Evolutionary conservation across 2,329 filamentous ascomycete genomes (phyloP).

Genomic region (Orbilia brochopaga): DNA sequence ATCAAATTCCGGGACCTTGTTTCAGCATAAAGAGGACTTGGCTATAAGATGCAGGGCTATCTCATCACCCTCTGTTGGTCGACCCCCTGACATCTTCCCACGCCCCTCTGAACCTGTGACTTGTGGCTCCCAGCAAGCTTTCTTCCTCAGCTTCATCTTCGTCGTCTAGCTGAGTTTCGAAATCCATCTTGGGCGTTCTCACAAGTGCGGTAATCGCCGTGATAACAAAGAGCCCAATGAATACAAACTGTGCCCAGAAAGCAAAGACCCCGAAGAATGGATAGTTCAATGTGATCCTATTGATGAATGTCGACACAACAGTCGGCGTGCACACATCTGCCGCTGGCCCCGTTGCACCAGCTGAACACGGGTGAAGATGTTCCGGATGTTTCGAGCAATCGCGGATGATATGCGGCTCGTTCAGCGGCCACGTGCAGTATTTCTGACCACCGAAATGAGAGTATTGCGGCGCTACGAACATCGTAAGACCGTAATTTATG

Average conservation of each 20-base stretch:
- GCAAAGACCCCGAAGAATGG: constrained; percentile 90
- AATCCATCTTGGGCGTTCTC: constrained; percentile 76
- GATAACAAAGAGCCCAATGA: constrained; percentile 81
- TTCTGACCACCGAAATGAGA: constrained; percentile 92
- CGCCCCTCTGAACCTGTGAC: constrained; percentile 79
- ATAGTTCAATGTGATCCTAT: constrained; percentile 90
- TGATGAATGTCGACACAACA: constrained; percentile 89
- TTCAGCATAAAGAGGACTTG: neutral
- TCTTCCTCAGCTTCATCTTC: constrained; percentile 88
- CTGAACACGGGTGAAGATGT: constrained; percentile 80
- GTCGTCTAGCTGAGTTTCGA: constrained; percentile 84
- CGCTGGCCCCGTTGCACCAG: constrained; percentile 72
- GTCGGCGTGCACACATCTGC: constrained; percentile 88
- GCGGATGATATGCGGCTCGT: constrained; percentile 65
- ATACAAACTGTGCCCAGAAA: constrained; percentile 96
- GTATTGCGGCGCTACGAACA: constrained; percentile 95
- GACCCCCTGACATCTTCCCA: constrained; percentile 83
- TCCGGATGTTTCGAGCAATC: constrained; percentile 75
- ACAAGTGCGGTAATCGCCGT: constrained; percentile 81
- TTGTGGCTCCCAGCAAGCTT: constrained; percentile 81
- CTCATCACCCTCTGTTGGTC: neutral
- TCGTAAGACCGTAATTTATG: constrained; percentile 89
- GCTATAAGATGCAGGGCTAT: neutral
- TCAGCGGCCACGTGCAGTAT: constrained; percentile 78
- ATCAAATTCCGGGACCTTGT: neutral